These are phyloP conservation scores for Arctium minus DNA, from an alignment of 129 eudicot genomes.

Conservation along the genomic window DNA sequence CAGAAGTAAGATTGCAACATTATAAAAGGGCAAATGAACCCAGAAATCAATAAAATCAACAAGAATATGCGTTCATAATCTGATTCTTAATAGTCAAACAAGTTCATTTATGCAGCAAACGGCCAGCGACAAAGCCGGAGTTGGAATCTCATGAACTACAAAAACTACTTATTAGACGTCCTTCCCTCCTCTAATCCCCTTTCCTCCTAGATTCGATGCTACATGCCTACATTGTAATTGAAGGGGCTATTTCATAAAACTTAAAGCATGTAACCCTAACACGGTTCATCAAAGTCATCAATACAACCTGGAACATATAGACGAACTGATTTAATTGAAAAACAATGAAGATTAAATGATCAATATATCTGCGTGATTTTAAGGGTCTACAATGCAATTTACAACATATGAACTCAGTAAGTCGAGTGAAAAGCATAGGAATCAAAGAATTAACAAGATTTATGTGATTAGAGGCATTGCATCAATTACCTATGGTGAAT, in stretches of 20 bases:
- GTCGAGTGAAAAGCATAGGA: not conserved
- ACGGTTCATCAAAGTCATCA: not conserved
- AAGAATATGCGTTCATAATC: not conserved
- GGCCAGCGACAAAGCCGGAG: not conserved
- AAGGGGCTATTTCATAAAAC: conserved; percentile 7
- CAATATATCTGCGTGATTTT: conserved; percentile 15
- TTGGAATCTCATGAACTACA: not conserved
- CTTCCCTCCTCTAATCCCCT: not conserved
- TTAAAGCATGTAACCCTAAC: conserved; percentile 5
- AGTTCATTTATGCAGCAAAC: not conserved
- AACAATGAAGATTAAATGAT: not conserved
- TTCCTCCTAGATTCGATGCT: conserved; percentile 12
- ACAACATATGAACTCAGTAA: not conserved
- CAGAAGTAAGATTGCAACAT: conserved; percentile 1
- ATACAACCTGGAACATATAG: not conserved
- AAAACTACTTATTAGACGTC: not conserved
- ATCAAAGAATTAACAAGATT: not conserved
- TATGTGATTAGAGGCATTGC: conserved; percentile 1
- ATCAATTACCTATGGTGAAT: conserved; percentile 18
- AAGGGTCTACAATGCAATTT: conserved; percentile 2
- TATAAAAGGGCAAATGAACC: conserved; percentile 6
- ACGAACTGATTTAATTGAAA: not conserved
- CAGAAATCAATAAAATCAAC: conserved; percentile 4
- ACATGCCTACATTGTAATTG: conserved; percentile 16
- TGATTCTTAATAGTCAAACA: conserved; percentile 3